phyloP scores from a whole-genome alignment of 169 alveolate genomes.

The Cryptosporidium ubiquitum region DNA sequence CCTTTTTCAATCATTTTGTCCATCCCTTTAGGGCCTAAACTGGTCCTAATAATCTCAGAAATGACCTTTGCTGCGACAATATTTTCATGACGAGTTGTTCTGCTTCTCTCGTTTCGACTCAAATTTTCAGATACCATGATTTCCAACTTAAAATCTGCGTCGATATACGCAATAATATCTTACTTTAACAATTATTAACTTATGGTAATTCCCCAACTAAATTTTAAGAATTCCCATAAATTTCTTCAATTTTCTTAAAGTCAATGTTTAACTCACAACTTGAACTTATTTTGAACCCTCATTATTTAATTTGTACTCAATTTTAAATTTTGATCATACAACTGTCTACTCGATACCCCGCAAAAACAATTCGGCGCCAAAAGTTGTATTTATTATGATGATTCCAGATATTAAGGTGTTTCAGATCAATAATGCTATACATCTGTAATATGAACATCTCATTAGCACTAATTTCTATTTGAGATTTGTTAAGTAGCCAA shows the following conservation, averaged over 20 bases:
- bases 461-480: background rate
- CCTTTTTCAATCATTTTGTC: constrained; percentile 98
- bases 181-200: background rate
- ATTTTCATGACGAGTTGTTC: constrained; percentile 65
- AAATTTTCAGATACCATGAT: constrained; percentile 66
- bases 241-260: background rate
- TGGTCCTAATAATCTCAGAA: constrained; percentile 97
- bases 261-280: constrained; percentile 22
- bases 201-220: background rate
- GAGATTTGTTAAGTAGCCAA: background rate
- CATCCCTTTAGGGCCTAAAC: constrained; percentile 99
- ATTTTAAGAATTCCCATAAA: background rate
- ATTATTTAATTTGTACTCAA: constrained; percentile 12
- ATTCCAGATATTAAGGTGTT: background rate
- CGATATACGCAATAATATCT: background rate
- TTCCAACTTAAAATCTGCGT: background rate
- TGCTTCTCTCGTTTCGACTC: constrained; percentile 68
- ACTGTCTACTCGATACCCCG: constrained; percentile 68
- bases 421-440: background rate
- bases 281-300: background rate
- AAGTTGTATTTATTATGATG: background rate
- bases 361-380: constrained; percentile 19
- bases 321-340: background rate
- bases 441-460: background rate
- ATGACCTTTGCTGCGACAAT: constrained; percentile 87